A percentile compares a stretch with the other conserved stretches of the same genome.
Evolutionary conservation across 768 basidiomycete genomes (phyloP).

Genomic region (Thelephora ganbajun): DNA sequence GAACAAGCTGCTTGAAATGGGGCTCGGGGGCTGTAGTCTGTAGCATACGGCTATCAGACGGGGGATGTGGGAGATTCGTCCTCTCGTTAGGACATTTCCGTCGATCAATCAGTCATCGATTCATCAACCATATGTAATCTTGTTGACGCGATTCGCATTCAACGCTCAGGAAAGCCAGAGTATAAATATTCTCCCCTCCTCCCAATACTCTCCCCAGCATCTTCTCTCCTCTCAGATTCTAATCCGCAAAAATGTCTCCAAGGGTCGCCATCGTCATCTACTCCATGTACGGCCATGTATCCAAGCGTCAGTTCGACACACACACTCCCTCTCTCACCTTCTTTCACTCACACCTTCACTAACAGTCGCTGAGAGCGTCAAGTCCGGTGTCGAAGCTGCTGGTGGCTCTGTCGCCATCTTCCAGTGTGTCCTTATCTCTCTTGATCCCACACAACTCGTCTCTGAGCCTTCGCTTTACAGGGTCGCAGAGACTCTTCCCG

Average conservation of each 20-base stretch:
- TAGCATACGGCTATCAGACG: no score
- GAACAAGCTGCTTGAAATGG: conserved; percentile 34
- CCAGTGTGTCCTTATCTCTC: conserved; percentile 22
- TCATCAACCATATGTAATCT: no score
- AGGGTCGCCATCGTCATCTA: conserved; percentile 62
- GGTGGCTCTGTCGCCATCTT: conserved; percentile 31
- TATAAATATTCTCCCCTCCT: no score
- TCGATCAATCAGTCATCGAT: no score
- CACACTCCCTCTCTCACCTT: background rate
- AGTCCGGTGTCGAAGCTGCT: conserved; percentile 26
- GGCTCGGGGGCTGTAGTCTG: conserved; percentile 23
- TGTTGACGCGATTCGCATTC: no score
- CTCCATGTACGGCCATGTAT: conserved; percentile 62
- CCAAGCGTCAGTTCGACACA: conserved; percentile 31
- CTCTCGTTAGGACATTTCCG: no score
- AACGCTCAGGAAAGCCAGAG: no score
- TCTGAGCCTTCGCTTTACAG: conserved; percentile 19
- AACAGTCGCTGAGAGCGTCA: conserved; percentile 46
- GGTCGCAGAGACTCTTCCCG: conserved; percentile 65
- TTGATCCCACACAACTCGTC: background rate
- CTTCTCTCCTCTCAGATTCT: background rate
- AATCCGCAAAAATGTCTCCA: conserved; percentile 19
- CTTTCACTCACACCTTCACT: background rate
- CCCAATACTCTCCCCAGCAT: background rate
- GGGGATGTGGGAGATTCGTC: no score